Evolutionary conservation across 257 asterid genomes (phyloP).

Genomic region (Plantago elongata): DNA sequence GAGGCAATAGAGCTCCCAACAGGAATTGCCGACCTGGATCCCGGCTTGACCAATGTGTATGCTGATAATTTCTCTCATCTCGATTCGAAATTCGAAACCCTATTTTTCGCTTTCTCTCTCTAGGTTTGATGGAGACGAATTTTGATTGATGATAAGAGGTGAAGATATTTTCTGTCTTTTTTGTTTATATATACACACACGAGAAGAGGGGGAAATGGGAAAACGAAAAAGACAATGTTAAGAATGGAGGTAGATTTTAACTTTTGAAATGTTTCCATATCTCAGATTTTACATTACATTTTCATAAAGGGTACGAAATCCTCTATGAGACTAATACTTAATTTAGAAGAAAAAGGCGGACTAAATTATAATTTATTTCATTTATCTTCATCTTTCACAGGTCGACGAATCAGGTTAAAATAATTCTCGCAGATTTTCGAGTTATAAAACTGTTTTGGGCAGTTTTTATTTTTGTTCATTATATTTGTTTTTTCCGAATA

Average conservation of each 20-base stretch:
- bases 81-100: constrained; percentile 12
- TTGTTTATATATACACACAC: neutral
- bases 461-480: no score
- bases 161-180: constrained; percentile 10
- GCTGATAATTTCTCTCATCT: constrained; percentile 41
- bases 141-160: neutral
- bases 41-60: constrained; percentile 44
- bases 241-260: neutral
- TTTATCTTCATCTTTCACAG: no score
- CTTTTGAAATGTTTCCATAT: no score
- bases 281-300: no score
- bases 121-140: neutral
- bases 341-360: no score
- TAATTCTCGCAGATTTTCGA: no score
- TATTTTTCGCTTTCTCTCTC: neutral
- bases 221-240: neutral
- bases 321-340: no score
- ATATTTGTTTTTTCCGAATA: no score
- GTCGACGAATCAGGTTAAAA: no score
- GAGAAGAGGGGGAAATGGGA: neutral
- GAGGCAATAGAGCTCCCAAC: constrained; percentile 48
- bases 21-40: constrained; percentile 42
- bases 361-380: no score
- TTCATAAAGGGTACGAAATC: no score
- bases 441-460: no score